Percentiles rank a stretch among this genome's conserved stretches.
These are phyloP conservation scores for Phyllosticta paracitricarpa DNA, from an alignment of 2,329 filamentous ascomycete species.

Conservation along the genomic window DNA sequence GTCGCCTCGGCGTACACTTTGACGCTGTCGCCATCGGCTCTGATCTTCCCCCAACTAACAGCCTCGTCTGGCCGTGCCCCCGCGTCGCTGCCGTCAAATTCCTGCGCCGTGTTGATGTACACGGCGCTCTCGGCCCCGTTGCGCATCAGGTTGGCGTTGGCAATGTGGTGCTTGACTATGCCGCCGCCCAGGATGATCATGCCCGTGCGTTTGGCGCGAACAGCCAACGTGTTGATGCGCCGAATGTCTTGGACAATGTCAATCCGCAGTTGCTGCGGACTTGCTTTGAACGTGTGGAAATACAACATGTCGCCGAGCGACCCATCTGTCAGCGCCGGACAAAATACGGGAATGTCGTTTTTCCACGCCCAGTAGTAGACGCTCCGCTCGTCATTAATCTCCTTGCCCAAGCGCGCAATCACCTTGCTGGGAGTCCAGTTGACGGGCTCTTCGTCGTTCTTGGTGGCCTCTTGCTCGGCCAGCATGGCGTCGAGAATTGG, in stretches of 20 bases:
- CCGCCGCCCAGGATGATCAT: slow-evolving; percentile 96
- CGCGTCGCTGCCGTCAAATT: slow-evolving; percentile 95
- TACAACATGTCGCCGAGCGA: slow-evolving; percentile 97
- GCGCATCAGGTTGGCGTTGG: slow-evolving; percentile 93
- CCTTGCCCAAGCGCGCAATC: slow-evolving; percentile 78
- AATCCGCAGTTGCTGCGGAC: slow-evolving; percentile 68
- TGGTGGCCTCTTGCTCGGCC: slow-evolving; percentile 78
- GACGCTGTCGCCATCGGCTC: slow-evolving; percentile 73
- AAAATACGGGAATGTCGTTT: slow-evolving; percentile 95
- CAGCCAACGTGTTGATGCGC: slow-evolving; percentile 81
- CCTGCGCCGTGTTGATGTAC: slow-evolving; percentile 94
- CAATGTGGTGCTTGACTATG: slow-evolving; percentile 96
- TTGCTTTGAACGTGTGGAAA: slow-evolving; percentile 91
- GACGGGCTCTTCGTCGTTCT: slow-evolving; percentile 53
- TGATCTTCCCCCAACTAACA: slow-evolving; percentile 98
- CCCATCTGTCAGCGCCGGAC: slow-evolving; percentile 88
- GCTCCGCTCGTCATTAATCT: slow-evolving; percentile 85
- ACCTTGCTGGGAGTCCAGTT: slow-evolving; percentile 94
- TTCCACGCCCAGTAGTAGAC: slow-evolving; percentile 98
- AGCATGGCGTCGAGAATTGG: slow-evolving; percentile 93
- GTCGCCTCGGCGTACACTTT: slow-evolving; percentile 69
- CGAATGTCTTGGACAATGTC: slow-evolving; percentile 94
- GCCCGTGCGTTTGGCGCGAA: slow-evolving; percentile 75
- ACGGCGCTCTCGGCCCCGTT: slow-evolving; percentile 96
- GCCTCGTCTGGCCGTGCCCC: slow-evolving; percentile 92